Conservation (phyloP, 495 filamentous ascomycete species). For the Chaetomidium leptoderma region DNA sequence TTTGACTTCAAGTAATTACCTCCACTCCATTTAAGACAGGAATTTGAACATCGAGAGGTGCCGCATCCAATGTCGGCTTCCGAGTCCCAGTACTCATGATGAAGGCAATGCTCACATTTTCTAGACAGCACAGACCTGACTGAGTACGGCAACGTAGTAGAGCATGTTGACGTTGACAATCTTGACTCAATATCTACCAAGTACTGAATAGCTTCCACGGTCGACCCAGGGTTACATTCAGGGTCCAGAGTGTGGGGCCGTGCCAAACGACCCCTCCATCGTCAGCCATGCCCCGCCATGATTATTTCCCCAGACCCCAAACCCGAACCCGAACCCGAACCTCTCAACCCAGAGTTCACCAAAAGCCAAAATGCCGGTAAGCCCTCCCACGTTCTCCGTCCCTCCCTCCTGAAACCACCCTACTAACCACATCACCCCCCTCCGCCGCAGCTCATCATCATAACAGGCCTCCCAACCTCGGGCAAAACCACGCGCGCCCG, state of each 20-base stretch:
- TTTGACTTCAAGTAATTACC: too few relatives aligned
- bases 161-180: too few relatives aligned
- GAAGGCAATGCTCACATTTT: too few relatives aligned
- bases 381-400: background rate
- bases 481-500: slow-evolving; percentile 84
- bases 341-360: background rate
- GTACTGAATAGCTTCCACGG: too few relatives aligned
- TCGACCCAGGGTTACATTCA: too few relatives aligned
- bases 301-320: slow-evolving; percentile 2
- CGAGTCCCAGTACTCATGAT: too few relatives aligned
- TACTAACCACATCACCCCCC: background rate
- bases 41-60: too few relatives aligned
- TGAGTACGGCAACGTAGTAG: too few relatives aligned
- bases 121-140: too few relatives aligned
- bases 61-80: too few relatives aligned
- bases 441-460: slow-evolving; percentile 71
- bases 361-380: slow-evolving; percentile 8
- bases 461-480: slow-evolving; percentile 89
- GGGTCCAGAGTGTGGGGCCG: background rate
- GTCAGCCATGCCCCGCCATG: slow-evolving; percentile 5
- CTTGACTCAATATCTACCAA: too few relatives aligned
- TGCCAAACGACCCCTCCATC: background rate
- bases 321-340: background rate
- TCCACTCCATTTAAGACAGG: too few relatives aligned
- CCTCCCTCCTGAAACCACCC: background rate